Conservation (phyloP, 208 protist species). For the Acanthamoeba lenticulata region DNA sequence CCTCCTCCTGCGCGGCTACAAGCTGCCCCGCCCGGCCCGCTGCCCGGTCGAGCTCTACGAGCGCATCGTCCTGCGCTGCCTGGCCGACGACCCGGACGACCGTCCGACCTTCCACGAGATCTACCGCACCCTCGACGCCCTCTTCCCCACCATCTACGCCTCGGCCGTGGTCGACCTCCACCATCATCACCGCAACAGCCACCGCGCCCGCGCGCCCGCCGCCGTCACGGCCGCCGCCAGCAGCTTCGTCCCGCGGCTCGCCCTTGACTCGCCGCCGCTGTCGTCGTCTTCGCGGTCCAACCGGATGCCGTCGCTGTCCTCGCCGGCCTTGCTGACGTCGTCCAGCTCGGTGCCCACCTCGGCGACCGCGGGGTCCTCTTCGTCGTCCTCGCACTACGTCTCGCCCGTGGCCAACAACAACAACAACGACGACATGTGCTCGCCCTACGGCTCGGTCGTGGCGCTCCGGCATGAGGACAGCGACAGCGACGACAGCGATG, state of each 20-base stretch:
- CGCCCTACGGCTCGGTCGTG: too few relatives aligned
- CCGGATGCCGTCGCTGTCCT: too few relatives aligned
- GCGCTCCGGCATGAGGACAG: too few relatives aligned
- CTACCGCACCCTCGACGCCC: neutral
- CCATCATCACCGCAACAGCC: neutral
- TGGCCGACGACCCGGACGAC: constrained; percentile 17
- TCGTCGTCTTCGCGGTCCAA: too few relatives aligned
- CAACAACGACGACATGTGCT: too few relatives aligned
- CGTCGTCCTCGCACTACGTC: too few relatives aligned
- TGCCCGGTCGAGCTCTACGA: constrained; percentile 20
- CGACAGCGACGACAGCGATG: too few relatives aligned
- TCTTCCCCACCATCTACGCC: neutral
- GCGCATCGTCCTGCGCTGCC: neutral
- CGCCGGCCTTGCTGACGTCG: neutral
- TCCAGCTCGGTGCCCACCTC: neutral
- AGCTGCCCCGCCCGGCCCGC: neutral
- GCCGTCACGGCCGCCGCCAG: neutral
- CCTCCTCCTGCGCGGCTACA: neutral
- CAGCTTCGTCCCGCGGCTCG: neutral
- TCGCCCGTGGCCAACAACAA: too few relatives aligned
- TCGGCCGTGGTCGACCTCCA: neutral
- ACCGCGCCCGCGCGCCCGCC: too few relatives aligned
- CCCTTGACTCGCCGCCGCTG: too few relatives aligned
- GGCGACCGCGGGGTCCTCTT: neutral
- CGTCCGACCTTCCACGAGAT: constrained; percentile 57